Evolutionary conservation across 2,329 filamentous ascomycete species (phyloP), one percentile per base, ranked within the genome.

Genomic region (Ophiostoma montium): DNA sequence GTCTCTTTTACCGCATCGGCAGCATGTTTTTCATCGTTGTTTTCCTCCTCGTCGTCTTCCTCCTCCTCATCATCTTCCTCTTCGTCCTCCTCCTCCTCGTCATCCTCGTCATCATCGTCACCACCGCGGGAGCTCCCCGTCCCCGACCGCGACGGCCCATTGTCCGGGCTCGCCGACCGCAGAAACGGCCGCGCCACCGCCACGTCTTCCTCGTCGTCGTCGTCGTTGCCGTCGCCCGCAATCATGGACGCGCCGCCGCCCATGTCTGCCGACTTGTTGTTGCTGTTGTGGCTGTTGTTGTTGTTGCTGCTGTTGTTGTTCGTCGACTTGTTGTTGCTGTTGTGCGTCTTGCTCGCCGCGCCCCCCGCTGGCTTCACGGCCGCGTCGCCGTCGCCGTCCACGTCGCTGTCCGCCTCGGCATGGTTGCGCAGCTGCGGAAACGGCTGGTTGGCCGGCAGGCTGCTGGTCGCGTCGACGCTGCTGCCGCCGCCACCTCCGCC

Each of bases 131-230:
- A 35, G 21, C 57, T 47, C 13, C 55, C 55, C 0, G 55, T 38
- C 11, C 54, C 57, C 0, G 56, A 44, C 10, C 63, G 63, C 3
- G 59, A 57, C 16, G 18, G 47, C 36, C 51, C 49, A 13, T 52
- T 48, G 39, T 74, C 68, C 11, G 72, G 75, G 56, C 74, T 80
- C 19, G 67, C 69, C 3, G 69, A 74, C 43, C 77, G 71, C 21
- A 74, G 63, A 51, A 80, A 80, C 3, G 77, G 76, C 51, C 69
- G 69, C 21, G 75, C 74, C 33, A 78, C 69, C 1, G 73, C 71
- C 9, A 71, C 70, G 54, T 80, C 76, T 52, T 79, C 76, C 42
- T 76, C 74, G 54, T 76, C 73, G 53, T 77, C 74, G 47, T 72
- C 73, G 53, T 77, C 74, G 47, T 72, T 71, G 52, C 73, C 71